Evolutionary conservation across 2,329 filamentous ascomycete species (phyloP), one percentile per base, ranked within the genome.

Genomic region (Mycocentrospora acerina): DNA sequence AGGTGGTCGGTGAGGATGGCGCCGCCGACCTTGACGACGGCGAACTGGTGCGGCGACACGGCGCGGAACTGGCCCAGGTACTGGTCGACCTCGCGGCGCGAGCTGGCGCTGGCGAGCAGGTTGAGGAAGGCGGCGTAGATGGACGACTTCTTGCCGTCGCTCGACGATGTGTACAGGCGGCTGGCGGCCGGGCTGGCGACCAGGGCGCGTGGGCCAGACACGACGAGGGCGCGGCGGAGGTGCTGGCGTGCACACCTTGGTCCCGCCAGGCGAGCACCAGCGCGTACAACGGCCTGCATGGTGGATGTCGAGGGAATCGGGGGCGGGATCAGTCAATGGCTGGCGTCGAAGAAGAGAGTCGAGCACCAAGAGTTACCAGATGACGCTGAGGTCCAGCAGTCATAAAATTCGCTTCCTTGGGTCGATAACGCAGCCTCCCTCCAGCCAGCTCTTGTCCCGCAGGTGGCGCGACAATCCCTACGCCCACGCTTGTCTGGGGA

Each of bases 31-130:
- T 98, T 98, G 71, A 98, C 95, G 32, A 98, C 91, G 53, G 90
- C 91, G 69, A 97, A 98, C 65, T 95, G 90, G 74, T 97, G 90
- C 24, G 90, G 95, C 29, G 90, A 93, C 46, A 96, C 90, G 24
- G 90, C 95, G 55, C 86, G 93, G 77, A 98, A 98, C 68, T 97
- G 90, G 53, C 90, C 93, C 43, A 97, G 83, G 71, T 97, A 97
- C 71, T 97, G 91, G 75, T 96, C 88, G 49, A 94, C 89, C 74
- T 98, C 91, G 46, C 91, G 80, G 79, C 94, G 95, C 48, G 90
- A 95, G 47, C 90, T 91, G 67, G 97, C 94, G 72, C 91, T 95
- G 74, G 89, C 95, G 55, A 97, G 79, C 44, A 95, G 80, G 73
- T 91, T 88, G 61, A 94, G 85, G 49, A 95, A 89, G 38, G 89